These are phyloP conservation scores for Thyridium curvatum DNA, from an alignment of 2,329 filamentous ascomycete genomes.

Conservation along the genomic window DNA sequence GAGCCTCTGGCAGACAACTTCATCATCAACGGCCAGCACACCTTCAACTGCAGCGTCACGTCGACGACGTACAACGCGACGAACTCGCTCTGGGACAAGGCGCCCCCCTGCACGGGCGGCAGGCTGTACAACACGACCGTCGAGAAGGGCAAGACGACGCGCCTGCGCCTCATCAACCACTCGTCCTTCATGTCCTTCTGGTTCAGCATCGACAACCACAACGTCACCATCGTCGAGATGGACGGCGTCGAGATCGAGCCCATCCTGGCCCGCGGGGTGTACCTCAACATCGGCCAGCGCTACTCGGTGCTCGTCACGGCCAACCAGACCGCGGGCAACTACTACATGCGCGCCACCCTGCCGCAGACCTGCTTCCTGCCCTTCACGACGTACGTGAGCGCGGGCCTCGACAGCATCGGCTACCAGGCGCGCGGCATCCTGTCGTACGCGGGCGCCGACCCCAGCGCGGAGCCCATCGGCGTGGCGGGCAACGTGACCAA, in stretches of 20 bases:
- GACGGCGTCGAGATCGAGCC: slow-evolving; percentile 31
- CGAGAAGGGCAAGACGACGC: slow-evolving; percentile 16
- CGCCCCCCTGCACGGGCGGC: slow-evolving; percentile 20
- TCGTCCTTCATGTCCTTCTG: slow-evolving; percentile 29
- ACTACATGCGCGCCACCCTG: slow-evolving; percentile 28
- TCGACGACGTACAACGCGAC: slow-evolving; percentile 12
- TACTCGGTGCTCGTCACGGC: slow-evolving; percentile 32
- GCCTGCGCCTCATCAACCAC: slow-evolving; percentile 32
- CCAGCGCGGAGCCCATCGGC: slow-evolving; percentile 11
- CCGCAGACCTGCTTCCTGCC: neutral
- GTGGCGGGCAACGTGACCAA: slow-evolving; percentile 17
- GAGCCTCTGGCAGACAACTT: slow-evolving; percentile 33
- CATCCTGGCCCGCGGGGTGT: slow-evolving; percentile 23
- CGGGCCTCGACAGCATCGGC: slow-evolving; percentile 16
- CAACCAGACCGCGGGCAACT: slow-evolving; percentile 36
- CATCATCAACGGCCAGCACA: slow-evolving; percentile 30
- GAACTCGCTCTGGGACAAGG: slow-evolving; percentile 2
- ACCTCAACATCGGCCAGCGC: slow-evolving; percentile 31
- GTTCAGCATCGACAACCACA: slow-evolving; percentile 31
- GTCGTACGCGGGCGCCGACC: slow-evolving; percentile 17
- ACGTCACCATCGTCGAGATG: slow-evolving; percentile 28
- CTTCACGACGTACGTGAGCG: neutral
- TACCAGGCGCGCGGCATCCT: slow-evolving; percentile 21
- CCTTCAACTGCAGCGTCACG: slow-evolving; percentile 23
- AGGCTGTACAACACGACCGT: slow-evolving; percentile 23